Conservation (phyloP, 495 filamentous ascomycete genomes). For the Lindgomyces ingoldianus region DNA sequence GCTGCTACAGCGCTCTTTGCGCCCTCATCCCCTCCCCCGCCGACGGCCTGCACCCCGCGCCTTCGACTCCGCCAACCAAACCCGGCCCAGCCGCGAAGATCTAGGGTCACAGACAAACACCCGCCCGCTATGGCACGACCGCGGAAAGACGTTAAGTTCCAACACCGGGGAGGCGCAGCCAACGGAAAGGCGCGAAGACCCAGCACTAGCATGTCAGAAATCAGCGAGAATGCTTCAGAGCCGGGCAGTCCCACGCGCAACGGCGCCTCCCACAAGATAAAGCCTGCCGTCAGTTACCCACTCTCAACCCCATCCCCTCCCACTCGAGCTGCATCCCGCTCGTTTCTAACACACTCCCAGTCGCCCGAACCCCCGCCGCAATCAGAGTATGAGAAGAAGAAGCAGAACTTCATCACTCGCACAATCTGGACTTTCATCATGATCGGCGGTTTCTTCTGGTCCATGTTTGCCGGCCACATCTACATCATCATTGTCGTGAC, state of each 20-base stretch:
- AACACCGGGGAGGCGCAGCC: slow-evolving; percentile 60
- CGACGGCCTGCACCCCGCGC: neutral
- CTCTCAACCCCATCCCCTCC: neutral
- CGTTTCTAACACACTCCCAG: slow-evolving; percentile 12
- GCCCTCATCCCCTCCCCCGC: neutral
- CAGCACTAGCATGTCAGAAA: slow-evolving; percentile 70
- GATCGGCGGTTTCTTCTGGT: slow-evolving; percentile 88
- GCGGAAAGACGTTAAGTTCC: slow-evolving; percentile 82
- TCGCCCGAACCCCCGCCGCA: slow-evolving; percentile 17
- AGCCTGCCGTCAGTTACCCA: slow-evolving; percentile 41
- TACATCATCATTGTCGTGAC: slow-evolving; percentile 93
- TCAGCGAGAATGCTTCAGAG: slow-evolving; percentile 72
- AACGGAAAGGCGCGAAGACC: slow-evolving; percentile 58
- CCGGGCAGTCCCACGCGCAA: slow-evolving; percentile 58
- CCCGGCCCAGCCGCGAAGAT: slow-evolving; percentile 1
- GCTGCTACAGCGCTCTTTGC: neutral
- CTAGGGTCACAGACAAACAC: neutral
- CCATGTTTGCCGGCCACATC: slow-evolving; percentile 92
- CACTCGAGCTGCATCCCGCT: neutral
- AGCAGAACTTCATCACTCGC: slow-evolving; percentile 93
- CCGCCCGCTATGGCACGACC: slow-evolving; percentile 64
- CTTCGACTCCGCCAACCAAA: neutral
- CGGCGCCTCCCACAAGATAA: slow-evolving; percentile 49
- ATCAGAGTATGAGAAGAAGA: slow-evolving; percentile 96
- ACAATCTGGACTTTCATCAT: slow-evolving; percentile 98